Evolutionary conservation across 805 yeast species (phyloP).

Genomic region (Saccharomycopsis capsularis): DNA sequence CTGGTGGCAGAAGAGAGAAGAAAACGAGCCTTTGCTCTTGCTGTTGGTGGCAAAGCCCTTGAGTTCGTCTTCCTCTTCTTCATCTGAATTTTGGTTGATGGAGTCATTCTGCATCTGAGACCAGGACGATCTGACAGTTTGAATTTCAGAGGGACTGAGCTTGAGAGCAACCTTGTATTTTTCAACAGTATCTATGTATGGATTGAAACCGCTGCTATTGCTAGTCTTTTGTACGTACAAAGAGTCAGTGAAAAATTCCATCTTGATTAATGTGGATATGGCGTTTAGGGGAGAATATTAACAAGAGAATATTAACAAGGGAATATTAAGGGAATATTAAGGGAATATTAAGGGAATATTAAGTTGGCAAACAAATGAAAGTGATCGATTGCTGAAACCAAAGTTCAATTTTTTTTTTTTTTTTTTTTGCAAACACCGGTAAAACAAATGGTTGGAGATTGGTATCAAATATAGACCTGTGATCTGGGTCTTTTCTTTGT

Average conservation of each 20-base stretch:
- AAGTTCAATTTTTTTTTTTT: too few relatives aligned
- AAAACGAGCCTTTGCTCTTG: slow-evolving; percentile 34
- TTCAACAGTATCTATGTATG: neutral
- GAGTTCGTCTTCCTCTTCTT: neutral
- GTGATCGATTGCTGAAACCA: too few relatives aligned
- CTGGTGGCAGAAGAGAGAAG: slow-evolving; percentile 67
- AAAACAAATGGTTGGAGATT: neutral
- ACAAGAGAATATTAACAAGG: neutral
- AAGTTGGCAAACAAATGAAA: too few relatives aligned
- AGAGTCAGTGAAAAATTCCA: neutral
- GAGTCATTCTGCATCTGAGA: slow-evolving; percentile 26
- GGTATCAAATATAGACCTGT: neutral
- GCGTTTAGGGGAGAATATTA: too few relatives aligned
- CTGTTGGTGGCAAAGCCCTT: neutral
- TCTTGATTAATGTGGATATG: too few relatives aligned
- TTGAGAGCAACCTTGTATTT: slow-evolving; percentile 27
- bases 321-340: too few relatives aligned
- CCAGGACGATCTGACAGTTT: slow-evolving; percentile 35
- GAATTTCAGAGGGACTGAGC: slow-evolving; percentile 29
- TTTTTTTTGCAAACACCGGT: neutral
- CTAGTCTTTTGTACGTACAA: neutral
- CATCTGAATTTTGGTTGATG: neutral
- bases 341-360: too few relatives aligned
- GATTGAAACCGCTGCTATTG: neutral
- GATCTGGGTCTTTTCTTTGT: neutral